phyloP scores from a whole-genome alignment of 306 rosid genomes.

The Dryas drummondii region DNA sequence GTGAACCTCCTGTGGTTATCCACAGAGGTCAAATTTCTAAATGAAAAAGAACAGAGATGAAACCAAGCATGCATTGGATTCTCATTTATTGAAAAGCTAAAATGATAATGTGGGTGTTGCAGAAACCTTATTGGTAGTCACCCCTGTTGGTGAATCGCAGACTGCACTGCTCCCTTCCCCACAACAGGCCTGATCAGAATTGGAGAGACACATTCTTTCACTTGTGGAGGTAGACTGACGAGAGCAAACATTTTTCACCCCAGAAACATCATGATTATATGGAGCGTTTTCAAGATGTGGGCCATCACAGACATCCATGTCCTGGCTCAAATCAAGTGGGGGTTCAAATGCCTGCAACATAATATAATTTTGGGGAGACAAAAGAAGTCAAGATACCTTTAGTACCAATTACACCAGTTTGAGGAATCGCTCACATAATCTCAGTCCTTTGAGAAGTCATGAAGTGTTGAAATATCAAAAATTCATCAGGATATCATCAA shows the following conservation, averaged over 20 bases:
- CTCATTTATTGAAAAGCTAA: slow-evolving; percentile 29
- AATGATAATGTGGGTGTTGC: slow-evolving; percentile 13
- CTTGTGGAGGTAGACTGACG: slow-evolving; percentile 47
- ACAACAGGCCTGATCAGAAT: slow-evolving; percentile 43
- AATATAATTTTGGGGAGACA: slow-evolving; percentile 5
- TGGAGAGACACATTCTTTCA: slow-evolving; percentile 40
- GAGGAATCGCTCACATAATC: slow-evolving; percentile 15
- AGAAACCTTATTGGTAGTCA: slow-evolving; percentile 51
- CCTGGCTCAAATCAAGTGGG: slow-evolving; percentile 86
- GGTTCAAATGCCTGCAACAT: slow-evolving; percentile 84
- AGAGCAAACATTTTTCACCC: slow-evolving; percentile 40
- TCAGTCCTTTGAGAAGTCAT: slow-evolving; percentile 18
- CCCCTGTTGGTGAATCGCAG: slow-evolving; percentile 33
- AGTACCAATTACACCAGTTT: slow-evolving; percentile 9
- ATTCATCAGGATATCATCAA: not conserved
- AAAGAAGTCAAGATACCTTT: slow-evolving; percentile 17
- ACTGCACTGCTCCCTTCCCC: slow-evolving; percentile 41
- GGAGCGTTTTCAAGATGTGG: slow-evolving; percentile 34
- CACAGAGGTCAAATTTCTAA: slow-evolving; percentile 68
- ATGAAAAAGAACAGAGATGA: slow-evolving; percentile 44
- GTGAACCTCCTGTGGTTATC: slow-evolving; percentile 74
- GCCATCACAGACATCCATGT: slow-evolving; percentile 48
- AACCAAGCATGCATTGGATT: slow-evolving; percentile 26
- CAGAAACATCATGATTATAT: slow-evolving; percentile 35
- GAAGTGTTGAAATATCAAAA: slow-evolving; percentile 2